A percentile compares a stretch with the other conserved stretches of the same genome.
Evolutionary conservation across 163 green algal genomes (phyloP).

Genomic region (Scenedesmus sp.): DNA sequence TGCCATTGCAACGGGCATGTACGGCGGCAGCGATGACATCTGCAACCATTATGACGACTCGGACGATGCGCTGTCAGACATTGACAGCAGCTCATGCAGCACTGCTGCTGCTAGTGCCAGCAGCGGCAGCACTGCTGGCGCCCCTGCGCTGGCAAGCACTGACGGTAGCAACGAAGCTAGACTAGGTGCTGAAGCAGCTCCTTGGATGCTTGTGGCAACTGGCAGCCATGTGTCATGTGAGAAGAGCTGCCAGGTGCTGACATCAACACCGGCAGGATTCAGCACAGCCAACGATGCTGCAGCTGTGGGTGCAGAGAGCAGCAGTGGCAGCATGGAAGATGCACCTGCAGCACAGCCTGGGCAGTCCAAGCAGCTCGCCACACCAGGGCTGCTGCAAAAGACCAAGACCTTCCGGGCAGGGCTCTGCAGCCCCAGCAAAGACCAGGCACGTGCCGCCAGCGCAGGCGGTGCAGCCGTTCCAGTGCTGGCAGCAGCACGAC

Average conservation of each 20-base stretch:
- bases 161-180: too few species aligned
- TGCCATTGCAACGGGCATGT: constrained; percentile 4
- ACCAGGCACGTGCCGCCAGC: neutral
- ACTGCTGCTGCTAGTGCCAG: neutral
- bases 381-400: neutral
- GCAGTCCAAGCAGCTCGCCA: neutral
- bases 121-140: neutral
- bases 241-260: neutral
- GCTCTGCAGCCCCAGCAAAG: neutral
- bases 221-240: neutral
- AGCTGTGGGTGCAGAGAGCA: neutral
- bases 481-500: neutral
- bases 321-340: neutral
- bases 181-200: neutral
- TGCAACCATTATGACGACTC: constrained; percentile 25
- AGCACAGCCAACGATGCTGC: neutral
- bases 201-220: neutral
- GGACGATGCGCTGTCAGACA: constrained; percentile 12
- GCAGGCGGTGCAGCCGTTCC: neutral
- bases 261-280: neutral
- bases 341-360: neutral
- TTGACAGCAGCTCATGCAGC: constrained; percentile 17
- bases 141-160: neutral
- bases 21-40: constrained; percentile 22
- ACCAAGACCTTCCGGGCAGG: neutral